Percentiles rank a stretch among this genome's conserved stretches.
Evolutionary conservation across 106 monocot species (phyloP).

Genomic region (Dioscorea zingiberensis): DNA sequence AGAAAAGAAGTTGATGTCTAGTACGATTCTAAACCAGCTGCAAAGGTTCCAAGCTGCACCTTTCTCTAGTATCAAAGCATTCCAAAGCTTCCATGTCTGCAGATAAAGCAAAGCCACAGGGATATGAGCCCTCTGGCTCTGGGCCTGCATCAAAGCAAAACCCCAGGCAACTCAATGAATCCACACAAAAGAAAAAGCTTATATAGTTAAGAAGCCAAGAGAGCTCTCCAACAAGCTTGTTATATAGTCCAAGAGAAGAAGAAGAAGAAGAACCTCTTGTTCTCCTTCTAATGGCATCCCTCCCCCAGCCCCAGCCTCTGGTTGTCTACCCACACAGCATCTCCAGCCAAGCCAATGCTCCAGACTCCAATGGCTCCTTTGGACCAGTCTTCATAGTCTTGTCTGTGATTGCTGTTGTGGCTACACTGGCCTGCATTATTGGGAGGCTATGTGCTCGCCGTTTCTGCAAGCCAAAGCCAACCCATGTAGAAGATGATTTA

Average conservation of each 20-base stretch:
- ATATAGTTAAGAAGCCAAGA: too few species aligned
- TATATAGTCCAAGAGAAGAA: neutral
- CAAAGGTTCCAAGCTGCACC: constrained; percentile 3
- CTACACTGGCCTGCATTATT: constrained; percentile 25
- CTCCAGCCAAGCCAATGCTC: neutral
- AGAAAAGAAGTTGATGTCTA: neutral
- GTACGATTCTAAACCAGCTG: neutral
- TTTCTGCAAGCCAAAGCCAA: constrained; percentile 4
- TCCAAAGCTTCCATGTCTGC: constrained; percentile 9
- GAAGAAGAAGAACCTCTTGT: neutral
- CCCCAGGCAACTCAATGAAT: neutral
- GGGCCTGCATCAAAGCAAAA: neutral
- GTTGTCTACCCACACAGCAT: neutral
- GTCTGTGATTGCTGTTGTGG: constrained; percentile 30
- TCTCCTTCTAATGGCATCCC: constrained; percentile 7
- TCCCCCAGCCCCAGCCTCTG: neutral
- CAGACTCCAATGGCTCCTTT: constrained; percentile 26
- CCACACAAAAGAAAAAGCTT: too few species aligned
- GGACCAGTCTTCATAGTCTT: constrained; percentile 35
- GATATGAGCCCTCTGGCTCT: too few species aligned
- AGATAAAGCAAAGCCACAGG: neutral
- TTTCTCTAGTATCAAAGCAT: constrained; percentile 14
- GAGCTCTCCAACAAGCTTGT: neutral
- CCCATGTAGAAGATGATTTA: neutral
- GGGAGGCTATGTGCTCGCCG: constrained; percentile 30